Conservation (phyloP, 2,329 filamentous ascomycete species). For the Arthrocladium fulminans region DNA sequence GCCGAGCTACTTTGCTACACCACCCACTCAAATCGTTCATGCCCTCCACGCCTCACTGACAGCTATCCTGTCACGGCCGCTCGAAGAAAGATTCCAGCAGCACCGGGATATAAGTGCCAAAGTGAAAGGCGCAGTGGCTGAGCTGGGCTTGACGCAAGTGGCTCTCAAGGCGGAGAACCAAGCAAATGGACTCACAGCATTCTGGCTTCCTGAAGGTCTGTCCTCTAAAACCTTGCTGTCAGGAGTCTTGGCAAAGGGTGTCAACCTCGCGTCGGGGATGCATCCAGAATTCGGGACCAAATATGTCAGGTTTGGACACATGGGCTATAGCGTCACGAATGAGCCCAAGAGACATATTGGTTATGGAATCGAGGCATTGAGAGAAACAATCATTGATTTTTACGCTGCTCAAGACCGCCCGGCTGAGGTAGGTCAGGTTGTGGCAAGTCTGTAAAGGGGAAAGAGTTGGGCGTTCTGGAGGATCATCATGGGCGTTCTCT, state of each 20-base stretch:
- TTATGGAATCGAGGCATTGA: conserved; percentile 67
- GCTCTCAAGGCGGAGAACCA: conserved; percentile 78
- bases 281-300: conserved; percentile 90
- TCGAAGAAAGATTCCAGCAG: conserved; percentile 71
- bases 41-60: conserved; percentile 80
- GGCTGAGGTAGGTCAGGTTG: too few relatives aligned
- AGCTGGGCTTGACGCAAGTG: conserved; percentile 77
- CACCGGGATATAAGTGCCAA: conserved; percentile 72
- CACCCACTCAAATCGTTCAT: conserved; percentile 84
- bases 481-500: too few relatives aligned
- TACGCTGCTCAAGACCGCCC: too few relatives aligned
- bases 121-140: conserved; percentile 72
- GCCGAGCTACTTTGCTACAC: conserved; percentile 94
- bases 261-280: conserved; percentile 87
- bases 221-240: conserved; percentile 74
- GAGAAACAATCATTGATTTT: conserved; percentile 62
- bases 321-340: conserved; percentile 88
- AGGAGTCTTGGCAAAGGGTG: conserved; percentile 71
- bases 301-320: conserved; percentile 93
- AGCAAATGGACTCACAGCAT: conserved; percentile 94
- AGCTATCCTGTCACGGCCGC: conserved; percentile 69
- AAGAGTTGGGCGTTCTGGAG: too few relatives aligned
- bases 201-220: conserved; percentile 80
- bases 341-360: conserved; percentile 70
- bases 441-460: too few relatives aligned